A percentile compares a stretch with the other conserved stretches of the same genome.
Evolutionary conservation across 1,284 basidiomycete genomes (phyloP).

Genomic region (Leccinum pallidistipes): DNA sequence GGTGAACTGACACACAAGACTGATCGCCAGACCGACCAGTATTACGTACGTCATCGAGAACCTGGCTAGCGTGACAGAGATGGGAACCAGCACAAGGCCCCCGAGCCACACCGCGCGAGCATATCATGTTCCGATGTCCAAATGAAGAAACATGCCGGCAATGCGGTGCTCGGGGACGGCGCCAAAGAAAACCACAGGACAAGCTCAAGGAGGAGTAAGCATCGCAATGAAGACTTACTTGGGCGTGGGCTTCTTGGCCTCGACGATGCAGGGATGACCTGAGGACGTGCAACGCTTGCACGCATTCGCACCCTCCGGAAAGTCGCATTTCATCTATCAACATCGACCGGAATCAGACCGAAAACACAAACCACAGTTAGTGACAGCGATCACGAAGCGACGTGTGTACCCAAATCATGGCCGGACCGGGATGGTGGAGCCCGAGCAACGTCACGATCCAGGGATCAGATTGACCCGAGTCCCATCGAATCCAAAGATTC

Average conservation of each 20-base stretch:
- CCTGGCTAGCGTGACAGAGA: too few species aligned
- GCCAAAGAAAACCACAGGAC: background rate
- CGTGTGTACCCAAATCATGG: background rate
- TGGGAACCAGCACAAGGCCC: too few species aligned
- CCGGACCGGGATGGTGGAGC: conserved; percentile 2
- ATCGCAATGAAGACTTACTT: conserved; percentile 57
- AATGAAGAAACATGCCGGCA: conserved; percentile 26
- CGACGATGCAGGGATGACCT: conserved; percentile 74
- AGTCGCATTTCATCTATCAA: conserved; percentile 77
- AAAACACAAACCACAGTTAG: conserved; percentile 10
- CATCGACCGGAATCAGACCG: conserved; percentile 11
- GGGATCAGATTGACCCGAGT: conserved; percentile 5
- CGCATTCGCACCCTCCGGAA: conserved; percentile 63
- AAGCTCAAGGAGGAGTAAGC: background rate
- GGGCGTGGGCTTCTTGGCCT: conserved; percentile 74
- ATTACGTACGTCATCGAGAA: too few species aligned
- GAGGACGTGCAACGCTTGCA: conserved; percentile 70
- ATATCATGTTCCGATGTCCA: conserved; percentile 22
- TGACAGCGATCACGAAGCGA: conserved; percentile 10
- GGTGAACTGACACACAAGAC: conserved; percentile 43
- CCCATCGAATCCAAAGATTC: conserved; percentile 13
- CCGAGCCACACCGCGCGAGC: too few species aligned
- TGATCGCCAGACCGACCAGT: too few species aligned
- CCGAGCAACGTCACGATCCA: conserved; percentile 8
- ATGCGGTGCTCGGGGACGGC: conserved; percentile 20